phyloP scores from a whole-genome alignment of 345 rosid species.

The Psidium friedrichsthalianum region DNA sequence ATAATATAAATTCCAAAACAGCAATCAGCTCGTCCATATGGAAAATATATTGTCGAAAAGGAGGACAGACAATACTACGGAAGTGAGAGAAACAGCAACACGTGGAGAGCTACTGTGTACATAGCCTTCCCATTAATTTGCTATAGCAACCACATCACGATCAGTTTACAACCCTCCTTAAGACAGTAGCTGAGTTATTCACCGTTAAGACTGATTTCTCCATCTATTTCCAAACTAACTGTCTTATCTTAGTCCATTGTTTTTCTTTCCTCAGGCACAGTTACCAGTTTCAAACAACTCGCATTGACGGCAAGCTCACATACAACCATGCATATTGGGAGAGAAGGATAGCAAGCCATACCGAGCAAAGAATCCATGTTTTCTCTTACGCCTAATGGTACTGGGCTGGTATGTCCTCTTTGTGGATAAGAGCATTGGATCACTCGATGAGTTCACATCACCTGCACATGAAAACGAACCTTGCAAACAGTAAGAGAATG shows the following conservation, averaged over 20 bases:
- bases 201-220: neutral
- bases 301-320: neutral
- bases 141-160: neutral
- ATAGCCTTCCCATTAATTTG: neutral
- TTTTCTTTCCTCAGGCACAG: neutral
- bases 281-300: neutral
- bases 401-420: slow-evolving; percentile 95
- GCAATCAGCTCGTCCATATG: neutral
- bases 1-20: neutral
- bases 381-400: slow-evolving; percentile 71
- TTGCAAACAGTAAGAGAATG: neutral
- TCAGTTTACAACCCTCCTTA: neutral
- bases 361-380: slow-evolving; percentile 91
- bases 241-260: neutral
- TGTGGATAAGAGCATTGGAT: slow-evolving; percentile 61
- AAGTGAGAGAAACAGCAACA: neutral
- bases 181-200: neutral
- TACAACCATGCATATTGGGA: neutral
- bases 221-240: neutral
- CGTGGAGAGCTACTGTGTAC: neutral
- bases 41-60: neutral
- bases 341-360: slow-evolving; percentile 11
- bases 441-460: slow-evolving; percentile 41
- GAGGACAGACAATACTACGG: neutral
- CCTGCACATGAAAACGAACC: slow-evolving; percentile 18